Conservation (phyloP, 2,329 filamentous ascomycete genomes). For the Clathrospora elynae region DNA sequence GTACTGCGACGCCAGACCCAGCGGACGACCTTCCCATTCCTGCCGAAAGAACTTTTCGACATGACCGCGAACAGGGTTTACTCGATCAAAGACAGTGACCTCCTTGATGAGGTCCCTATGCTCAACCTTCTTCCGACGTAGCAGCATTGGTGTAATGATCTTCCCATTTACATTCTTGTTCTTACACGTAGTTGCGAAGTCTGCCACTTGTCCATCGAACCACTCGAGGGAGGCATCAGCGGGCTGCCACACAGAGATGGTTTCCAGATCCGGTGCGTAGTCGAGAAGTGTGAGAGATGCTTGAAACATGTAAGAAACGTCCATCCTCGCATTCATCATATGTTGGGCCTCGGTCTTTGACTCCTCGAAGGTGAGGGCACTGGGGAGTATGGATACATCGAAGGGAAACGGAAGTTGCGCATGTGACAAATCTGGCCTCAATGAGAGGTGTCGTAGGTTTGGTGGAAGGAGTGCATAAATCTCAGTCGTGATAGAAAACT, state of each 20-base stretch:
- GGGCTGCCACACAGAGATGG: slow-evolving; percentile 36
- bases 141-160: slow-evolving; percentile 29
- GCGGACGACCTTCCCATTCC: slow-evolving; percentile 25
- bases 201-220: slow-evolving; percentile 29
- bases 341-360: slow-evolving; percentile 21
- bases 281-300: slow-evolving; percentile 27
- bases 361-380: slow-evolving; percentile 21
- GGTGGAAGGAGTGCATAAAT: slow-evolving; percentile 30
- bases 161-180: slow-evolving; percentile 29
- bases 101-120: slow-evolving; percentile 35
- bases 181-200: slow-evolving; percentile 32
- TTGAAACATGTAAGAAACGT: slow-evolving; percentile 32
- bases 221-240: slow-evolving; percentile 29
- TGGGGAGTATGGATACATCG: slow-evolving; percentile 24
- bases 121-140: slow-evolving; percentile 27
- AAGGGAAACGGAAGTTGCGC: slow-evolving; percentile 29
- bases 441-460: slow-evolving; percentile 29
- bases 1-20: slow-evolving; percentile 36
- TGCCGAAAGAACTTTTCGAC: slow-evolving; percentile 22
- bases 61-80: background rate
- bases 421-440: slow-evolving; percentile 33
- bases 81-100: slow-evolving; percentile 24
- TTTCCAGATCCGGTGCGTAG: slow-evolving; percentile 22
- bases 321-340: slow-evolving; percentile 30
- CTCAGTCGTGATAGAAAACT: slow-evolving; percentile 28